phyloP scores from a whole-genome alignment of 108 stramenopile genomes.

The Stephanodiscus minutulus region DNA sequence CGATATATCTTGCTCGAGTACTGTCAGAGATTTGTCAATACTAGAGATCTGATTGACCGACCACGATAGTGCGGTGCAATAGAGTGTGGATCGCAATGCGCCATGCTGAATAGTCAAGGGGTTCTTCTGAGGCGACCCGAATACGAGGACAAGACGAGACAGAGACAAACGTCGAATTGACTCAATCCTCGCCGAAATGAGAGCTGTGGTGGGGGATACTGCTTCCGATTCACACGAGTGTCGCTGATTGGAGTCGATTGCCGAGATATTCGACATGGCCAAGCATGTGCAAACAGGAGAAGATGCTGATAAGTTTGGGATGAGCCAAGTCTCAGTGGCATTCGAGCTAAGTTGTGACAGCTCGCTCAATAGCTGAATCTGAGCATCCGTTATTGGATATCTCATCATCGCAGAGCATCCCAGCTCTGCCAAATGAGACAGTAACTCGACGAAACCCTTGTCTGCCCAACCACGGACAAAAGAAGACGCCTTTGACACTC shows the following conservation, averaged over 20 bases:
- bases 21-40: constrained; percentile 15
- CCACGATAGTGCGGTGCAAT: constrained; percentile 45
- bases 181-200: constrained; percentile 24
- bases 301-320: constrained; percentile 25
- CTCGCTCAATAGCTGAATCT: constrained; percentile 22
- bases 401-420: constrained; percentile 21
- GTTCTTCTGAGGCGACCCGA: constrained; percentile 9
- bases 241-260: neutral
- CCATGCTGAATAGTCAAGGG: constrained; percentile 13
- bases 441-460: constrained; percentile 8
- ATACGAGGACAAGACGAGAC: constrained; percentile 36
- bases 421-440: constrained; percentile 20
- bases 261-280: constrained; percentile 13
- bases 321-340: constrained; percentile 37
- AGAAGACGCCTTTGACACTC: constrained; percentile 36
- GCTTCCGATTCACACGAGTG: constrained; percentile 10
- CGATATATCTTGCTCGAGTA: constrained; percentile 35
- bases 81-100: constrained; percentile 35
- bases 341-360: constrained; percentile 19
- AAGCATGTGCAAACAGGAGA: constrained; percentile 11
- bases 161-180: constrained; percentile 32
- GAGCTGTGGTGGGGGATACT: constrained; percentile 13
- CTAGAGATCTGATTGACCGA: constrained; percentile 32
- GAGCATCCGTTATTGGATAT: constrained; percentile 20
- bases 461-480: constrained; percentile 24